Evolutionary conservation across 495 filamentous ascomycete genomes (phyloP).

Genomic region (Hypoxylon lienhwacheense): DNA sequence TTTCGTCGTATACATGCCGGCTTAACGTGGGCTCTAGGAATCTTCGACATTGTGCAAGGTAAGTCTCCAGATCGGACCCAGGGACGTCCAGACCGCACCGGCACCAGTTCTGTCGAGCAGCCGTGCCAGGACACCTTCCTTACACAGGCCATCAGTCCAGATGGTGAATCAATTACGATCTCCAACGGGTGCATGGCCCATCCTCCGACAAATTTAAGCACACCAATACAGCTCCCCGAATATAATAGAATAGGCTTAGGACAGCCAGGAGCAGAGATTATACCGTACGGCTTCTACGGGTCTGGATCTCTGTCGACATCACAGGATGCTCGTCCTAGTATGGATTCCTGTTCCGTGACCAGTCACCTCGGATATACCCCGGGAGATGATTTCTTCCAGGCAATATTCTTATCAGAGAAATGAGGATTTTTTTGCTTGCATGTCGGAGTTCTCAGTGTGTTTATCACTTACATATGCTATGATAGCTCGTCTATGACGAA

Average conservation of each 20-base stretch:
- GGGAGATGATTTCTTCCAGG: not conserved
- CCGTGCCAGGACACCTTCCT: not conserved
- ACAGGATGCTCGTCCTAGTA: not conserved
- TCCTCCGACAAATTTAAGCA: too few relatives aligned
- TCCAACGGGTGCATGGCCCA: too few relatives aligned
- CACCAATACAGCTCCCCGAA: too few relatives aligned
- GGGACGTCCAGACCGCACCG: not conserved
- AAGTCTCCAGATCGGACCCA: not conserved
- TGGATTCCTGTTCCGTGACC: not conserved
- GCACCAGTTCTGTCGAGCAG: not conserved
- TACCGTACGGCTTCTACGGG: not conserved
- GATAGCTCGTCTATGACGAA: too few relatives aligned
- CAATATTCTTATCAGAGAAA: not conserved
- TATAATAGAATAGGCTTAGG: too few relatives aligned
- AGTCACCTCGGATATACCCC: not conserved
- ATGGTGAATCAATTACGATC: too few relatives aligned
- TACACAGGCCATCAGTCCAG: not conserved
- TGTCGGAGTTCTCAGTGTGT: too few relatives aligned
- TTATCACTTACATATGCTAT: too few relatives aligned
- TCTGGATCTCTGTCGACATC: not conserved
- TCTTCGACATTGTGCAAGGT: slow-evolving; percentile 1
- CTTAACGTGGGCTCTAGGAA: not conserved
- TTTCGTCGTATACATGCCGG: not conserved
- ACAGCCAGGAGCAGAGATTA: not conserved
- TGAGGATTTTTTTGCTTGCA: not conserved